Evolutionary conservation across 2,329 filamentous ascomycete genomes (phyloP).

Genomic region (Aureobasidium sp.): DNA sequence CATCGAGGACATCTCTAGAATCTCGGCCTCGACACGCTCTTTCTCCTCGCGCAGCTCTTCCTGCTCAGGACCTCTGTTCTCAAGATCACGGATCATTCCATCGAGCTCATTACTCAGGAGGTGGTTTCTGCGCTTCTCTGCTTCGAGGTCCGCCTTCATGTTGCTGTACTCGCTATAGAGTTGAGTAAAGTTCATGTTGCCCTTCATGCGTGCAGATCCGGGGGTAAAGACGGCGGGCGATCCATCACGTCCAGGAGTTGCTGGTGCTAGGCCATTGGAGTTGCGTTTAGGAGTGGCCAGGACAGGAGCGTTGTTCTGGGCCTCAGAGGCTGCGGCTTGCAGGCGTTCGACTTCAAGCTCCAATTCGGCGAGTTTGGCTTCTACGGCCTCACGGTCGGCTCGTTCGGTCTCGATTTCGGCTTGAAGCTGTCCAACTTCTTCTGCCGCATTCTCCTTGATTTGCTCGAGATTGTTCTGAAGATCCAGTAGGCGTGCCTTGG

Average conservation of each 20-base stretch:
- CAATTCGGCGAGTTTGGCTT: constrained; percentile 57
- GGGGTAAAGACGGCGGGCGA: constrained; percentile 37
- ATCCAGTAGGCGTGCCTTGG: constrained; percentile 62
- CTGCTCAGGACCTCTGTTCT: constrained; percentile 80
- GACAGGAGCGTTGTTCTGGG: constrained; percentile 20
- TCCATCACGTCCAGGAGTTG: constrained; percentile 15
- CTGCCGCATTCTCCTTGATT: constrained; percentile 59
- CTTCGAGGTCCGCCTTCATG: constrained; percentile 63
- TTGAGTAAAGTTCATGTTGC: constrained; percentile 53
- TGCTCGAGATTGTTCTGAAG: constrained; percentile 58
- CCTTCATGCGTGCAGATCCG: constrained; percentile 46
- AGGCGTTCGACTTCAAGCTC: constrained; percentile 57
- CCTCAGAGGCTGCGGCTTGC: constrained; percentile 34
- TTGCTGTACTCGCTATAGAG: constrained; percentile 56
- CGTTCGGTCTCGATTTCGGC: constrained; percentile 47
- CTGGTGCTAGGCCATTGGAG: constrained; percentile 37
- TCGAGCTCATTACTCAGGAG: constrained; percentile 72
- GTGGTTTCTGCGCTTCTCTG: constrained; percentile 66
- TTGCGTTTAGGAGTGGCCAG: constrained; percentile 47
- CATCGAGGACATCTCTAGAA: constrained; percentile 68
- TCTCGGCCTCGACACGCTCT: constrained; percentile 69
- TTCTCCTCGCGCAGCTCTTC: constrained; percentile 78
- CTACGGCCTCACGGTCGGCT: constrained; percentile 53
- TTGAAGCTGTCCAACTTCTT: constrained; percentile 44
- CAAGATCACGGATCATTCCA: constrained; percentile 76